Evolutionary conservation across 1,284 basidiomycete species (phyloP), one percentile per base, ranked within the genome.

Genomic region (Clitocybe nebularis): DNA sequence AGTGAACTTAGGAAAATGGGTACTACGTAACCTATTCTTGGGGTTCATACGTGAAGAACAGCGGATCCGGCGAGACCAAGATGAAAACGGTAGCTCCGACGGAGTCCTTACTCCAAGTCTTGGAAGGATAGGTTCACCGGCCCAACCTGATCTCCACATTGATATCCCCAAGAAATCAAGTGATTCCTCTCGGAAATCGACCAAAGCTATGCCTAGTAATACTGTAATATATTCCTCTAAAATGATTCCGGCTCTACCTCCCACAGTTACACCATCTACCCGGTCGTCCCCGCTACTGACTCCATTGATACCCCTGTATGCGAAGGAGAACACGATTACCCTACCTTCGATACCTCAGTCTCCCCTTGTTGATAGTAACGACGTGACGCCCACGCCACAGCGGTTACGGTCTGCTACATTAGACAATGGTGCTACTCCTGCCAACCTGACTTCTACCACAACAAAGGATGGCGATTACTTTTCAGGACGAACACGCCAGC

Each of bases 1-100:
- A 90, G 86, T 90, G 49, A 90, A 89, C 58, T 67, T 89, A 33
- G 88, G 85, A 2, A 89, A 85, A 61, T 89, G 86, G 87, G 76
- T 85, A 2, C 61, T 90, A 14, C 71, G 79, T 20, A 90, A 89
- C 57, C 59, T 90, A 4, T 90, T 90, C 56, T 54, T 77, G 16
- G 75, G 73, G 0, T 89, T 89, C 55, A 73, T 88, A 38, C 69
- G 71, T 2, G 85, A 87, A 54, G 76, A 87, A 52, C 72, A 76
- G 44, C 69, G 72, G 8, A 51, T 64, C 20, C 68, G 69, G 65
- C 52, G 59, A 50, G 52, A 48, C 10, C 55, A 45, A 9, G 44
- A 49, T 11, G 40, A 46, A 25, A 17, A 21, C 23, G 39, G 28
- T 19, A 45, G 24, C 17, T 13, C 43, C 20, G 47, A 50, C 4